phyloP scores from a whole-genome alignment of 2,329 filamentous ascomycete species.

The Cercospora sp. region DNA sequence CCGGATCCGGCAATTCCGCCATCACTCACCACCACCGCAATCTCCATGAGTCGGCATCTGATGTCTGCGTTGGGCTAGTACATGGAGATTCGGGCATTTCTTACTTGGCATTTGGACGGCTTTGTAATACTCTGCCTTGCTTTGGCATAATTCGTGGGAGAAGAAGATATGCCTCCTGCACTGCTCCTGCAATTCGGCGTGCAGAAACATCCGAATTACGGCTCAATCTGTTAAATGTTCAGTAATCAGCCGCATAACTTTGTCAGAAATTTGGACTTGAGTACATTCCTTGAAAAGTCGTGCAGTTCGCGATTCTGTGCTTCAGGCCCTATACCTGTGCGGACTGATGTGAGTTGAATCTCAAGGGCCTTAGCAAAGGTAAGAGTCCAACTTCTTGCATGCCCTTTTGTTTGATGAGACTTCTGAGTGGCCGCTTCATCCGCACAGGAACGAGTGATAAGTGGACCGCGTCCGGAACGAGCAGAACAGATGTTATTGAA shows the following conservation, averaged over 20 bases:
- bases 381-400: background rate
- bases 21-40: too few species aligned
- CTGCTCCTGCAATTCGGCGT: background rate
- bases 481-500: background rate
- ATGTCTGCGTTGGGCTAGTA: background rate
- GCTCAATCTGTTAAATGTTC: background rate
- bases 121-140: background rate
- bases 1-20: background rate
- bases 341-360: background rate
- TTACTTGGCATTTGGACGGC: background rate
- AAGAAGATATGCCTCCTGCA: background rate
- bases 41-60: background rate
- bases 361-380: background rate
- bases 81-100: background rate
- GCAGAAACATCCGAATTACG: background rate
- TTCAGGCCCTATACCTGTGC: background rate
- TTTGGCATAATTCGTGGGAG: too few species aligned
- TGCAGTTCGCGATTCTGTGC: background rate
- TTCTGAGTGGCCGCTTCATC: background rate
- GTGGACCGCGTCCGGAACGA: background rate
- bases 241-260: background rate
- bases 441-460: background rate
- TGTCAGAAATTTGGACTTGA: background rate
- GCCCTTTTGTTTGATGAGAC: background rate
- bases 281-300: background rate